Evolutionary conservation across 2,329 filamentous ascomycete genomes (phyloP), one percentile per base, ranked within the genome.

Genomic region (Xenosphaeropsis pyriputrescens): DNA sequence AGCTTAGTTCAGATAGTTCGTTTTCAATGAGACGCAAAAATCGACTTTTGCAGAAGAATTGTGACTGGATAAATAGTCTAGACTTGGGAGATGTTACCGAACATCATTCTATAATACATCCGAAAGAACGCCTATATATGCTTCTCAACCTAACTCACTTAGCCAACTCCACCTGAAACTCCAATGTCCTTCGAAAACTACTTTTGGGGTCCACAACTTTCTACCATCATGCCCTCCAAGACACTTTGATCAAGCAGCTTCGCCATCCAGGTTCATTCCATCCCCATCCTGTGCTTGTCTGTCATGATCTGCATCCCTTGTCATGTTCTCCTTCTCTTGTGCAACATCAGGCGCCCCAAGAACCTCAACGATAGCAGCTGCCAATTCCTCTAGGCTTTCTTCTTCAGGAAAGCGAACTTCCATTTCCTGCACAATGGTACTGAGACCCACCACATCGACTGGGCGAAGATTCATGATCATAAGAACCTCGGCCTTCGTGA

Each of bases 401-500:
- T 75, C 68, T 15, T 70, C 67, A 34, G 55, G 62, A 51, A 79
- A 77, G 6, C 78, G 67, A 29, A 65, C 62, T 40, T 70, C 64
- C 61, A 79, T 70, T 45, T 82, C 75, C 55, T 83, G 75, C 26
- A 83, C 62, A 36, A 79, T 63, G 13, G 70, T 70, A 49, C 76
- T 76, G 45, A 83, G 61, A 34, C 68, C 65, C 4, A 68, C 67
- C 19, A 66, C 60, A 18, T 64, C 70, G 16, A 64, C 62, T 0
- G 78, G 78, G 9, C 77, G 67, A 32, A 79, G 58, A 51, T 83
- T 82, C 47, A 81, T 54, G 35, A 82, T 69, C 71, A 79, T 79
- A 50, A 82, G 60, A 39, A 78, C 58, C 56, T 82, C 78, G 38
- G 73, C 73, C 60, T 82, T 82, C 57, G 72, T 71, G 39, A 82